phyloP scores from a whole-genome alignment of 2,329 filamentous ascomycete genomes.

The Fusarium liriodendri region DNA sequence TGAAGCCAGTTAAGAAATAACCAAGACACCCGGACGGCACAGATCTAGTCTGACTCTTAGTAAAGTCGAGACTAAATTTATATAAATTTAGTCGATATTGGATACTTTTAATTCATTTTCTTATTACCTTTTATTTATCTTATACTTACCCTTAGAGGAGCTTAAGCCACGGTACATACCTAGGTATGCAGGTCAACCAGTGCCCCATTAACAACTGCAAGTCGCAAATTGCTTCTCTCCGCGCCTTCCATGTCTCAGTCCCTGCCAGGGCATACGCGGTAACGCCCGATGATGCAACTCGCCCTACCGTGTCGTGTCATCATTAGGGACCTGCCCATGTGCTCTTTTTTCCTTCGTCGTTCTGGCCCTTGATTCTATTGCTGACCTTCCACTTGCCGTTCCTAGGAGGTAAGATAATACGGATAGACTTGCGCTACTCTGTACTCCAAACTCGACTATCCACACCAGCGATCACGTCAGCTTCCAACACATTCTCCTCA shows the following conservation, averaged over 20 bases:
- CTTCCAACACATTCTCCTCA: background rate
- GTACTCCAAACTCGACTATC: background rate
- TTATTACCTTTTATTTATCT: no score
- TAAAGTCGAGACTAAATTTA: no score
- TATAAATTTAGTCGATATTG: no score
- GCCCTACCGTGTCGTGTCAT: conserved; percentile 25
- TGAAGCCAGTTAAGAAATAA: no score
- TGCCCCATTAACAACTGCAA: conserved; percentile 16
- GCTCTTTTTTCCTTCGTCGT: background rate
- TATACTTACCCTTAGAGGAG: no score
- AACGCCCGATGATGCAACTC: conserved; percentile 29
- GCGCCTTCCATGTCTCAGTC: background rate
- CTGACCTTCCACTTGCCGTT: background rate
- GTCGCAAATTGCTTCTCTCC: conserved; percentile 17
- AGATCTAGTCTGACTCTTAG: no score
- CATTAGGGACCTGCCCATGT: background rate
- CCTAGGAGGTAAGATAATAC: background rate
- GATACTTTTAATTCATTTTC: no score
- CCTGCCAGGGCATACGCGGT: conserved; percentile 24
- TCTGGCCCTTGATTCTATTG: background rate
- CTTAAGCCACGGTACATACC: background rate
- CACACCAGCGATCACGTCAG: background rate
- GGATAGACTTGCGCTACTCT: background rate
- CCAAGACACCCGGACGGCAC: no score
- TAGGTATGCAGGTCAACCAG: conserved; percentile 23